Evolutionary conservation across 2,329 filamentous ascomycete species (phyloP).

Genomic region (Talaromyces albobiverticillius): DNA sequence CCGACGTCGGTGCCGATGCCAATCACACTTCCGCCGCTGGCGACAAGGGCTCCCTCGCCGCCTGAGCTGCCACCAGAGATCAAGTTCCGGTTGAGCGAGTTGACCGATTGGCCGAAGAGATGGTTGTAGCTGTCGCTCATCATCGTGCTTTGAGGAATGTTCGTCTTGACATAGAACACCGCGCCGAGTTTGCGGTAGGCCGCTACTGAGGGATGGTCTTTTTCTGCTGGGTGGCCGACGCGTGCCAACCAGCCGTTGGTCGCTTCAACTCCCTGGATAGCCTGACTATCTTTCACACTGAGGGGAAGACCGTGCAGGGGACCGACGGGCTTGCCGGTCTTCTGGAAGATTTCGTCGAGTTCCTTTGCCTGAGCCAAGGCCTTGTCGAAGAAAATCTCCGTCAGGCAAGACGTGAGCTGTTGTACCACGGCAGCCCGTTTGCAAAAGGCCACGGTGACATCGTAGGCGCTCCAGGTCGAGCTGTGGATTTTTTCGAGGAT

Average conservation of each 20-base stretch:
- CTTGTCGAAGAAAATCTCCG: conserved; percentile 51
- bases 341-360: conserved; percentile 47
- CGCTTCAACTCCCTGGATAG: conserved; percentile 50
- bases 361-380: conserved; percentile 48
- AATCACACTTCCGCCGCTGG: conserved; percentile 56
- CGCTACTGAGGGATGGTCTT: not conserved
- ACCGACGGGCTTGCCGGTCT: conserved; percentile 46
- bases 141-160: conserved; percentile 63
- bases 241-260: conserved; percentile 53
- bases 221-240: not conserved
- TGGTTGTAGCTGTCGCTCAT: conserved; percentile 59
- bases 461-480: conserved; percentile 35
- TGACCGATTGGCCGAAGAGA: conserved; percentile 60
- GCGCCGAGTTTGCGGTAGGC: conserved; percentile 36
- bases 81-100: conserved; percentile 59
- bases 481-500: conserved; percentile 33
- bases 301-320: conserved; percentile 63
- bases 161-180: conserved; percentile 56
- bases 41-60: conserved; percentile 61
- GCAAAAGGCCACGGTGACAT: conserved; percentile 55
- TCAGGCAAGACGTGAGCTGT: conserved; percentile 48
- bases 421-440: conserved; percentile 44
- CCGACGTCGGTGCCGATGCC: conserved; percentile 64
- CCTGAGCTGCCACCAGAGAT: conserved; percentile 64
- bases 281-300: conserved; percentile 57